These are phyloP conservation scores for Wallacemonas sp. DNA, from an alignment of 208 protist genomes.

Conservation along the genomic window DNA sequence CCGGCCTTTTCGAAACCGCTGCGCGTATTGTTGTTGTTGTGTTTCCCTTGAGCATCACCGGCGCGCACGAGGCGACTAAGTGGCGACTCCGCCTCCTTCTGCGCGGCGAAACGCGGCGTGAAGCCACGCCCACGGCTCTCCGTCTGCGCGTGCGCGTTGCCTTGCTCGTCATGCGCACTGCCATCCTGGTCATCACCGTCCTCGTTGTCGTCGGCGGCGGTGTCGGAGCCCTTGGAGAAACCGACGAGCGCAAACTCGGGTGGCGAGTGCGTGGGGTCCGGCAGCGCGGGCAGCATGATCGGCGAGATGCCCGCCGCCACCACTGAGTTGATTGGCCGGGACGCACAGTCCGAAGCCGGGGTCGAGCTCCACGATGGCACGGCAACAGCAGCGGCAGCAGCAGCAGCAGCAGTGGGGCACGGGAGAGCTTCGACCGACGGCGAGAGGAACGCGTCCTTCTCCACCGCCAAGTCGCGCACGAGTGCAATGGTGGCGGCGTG, in stretches of 20 bases:
- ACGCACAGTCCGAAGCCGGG: no score
- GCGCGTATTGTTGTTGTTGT: no score
- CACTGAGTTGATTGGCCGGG: no score
- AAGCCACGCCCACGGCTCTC: background rate
- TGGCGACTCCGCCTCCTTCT: conserved; percentile 2
- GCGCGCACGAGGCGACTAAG: background rate
- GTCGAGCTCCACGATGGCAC: background rate
- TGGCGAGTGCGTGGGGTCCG: background rate
- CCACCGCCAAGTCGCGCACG: no score
- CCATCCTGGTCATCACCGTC: no score
- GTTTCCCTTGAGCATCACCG: no score
- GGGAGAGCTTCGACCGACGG: conserved; percentile 3
- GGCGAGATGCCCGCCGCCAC: no score
- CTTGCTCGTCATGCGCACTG: background rate
- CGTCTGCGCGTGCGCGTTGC: background rate
- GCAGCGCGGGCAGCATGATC: no score
- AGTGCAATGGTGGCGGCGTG: no score
- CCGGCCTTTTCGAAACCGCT: no score
- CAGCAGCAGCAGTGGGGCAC: background rate
- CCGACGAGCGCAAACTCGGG: conserved; percentile 13
- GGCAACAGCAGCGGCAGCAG: background rate
- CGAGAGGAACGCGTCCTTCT: background rate
- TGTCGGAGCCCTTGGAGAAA: background rate
- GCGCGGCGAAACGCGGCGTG: conserved; percentile 1
- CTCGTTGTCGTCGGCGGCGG: background rate